These are phyloP conservation scores for Schizochytrium sp. DNA, from an alignment of 108 stramenopile genomes.

Conservation along the genomic window DNA sequence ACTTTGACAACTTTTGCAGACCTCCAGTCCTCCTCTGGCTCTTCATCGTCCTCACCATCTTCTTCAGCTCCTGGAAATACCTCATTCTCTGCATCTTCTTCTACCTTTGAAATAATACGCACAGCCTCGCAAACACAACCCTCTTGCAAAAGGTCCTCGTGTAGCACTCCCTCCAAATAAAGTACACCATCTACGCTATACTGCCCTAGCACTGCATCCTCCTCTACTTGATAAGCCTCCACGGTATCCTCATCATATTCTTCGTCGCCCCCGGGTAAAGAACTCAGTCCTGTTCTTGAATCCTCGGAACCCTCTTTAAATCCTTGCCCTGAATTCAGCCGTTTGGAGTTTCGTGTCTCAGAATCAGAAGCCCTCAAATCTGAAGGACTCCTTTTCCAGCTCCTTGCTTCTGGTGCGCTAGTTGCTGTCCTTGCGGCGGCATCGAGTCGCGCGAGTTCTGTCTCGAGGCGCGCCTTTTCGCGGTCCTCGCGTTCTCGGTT, in stretches of 20 bases:
- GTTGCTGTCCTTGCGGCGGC: not conserved
- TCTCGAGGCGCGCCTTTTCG: slow-evolving; percentile 17
- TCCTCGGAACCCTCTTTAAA: too few species aligned
- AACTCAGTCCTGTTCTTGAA: too few species aligned
- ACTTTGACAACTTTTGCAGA: not conserved
- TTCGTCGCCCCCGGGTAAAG: not conserved
- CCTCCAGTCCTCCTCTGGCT: slow-evolving; percentile 28
- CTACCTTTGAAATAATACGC: not conserved
- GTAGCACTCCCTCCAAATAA: slow-evolving; percentile 18
- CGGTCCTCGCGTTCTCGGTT: slow-evolving; percentile 34
- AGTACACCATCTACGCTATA: slow-evolving; percentile 17
- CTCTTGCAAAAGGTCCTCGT: slow-evolving; percentile 15
- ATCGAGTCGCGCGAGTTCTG: slow-evolving; percentile 14
- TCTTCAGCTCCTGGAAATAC: not conserved
- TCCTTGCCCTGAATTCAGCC: too few species aligned
- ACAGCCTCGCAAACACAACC: slow-evolving; percentile 9
- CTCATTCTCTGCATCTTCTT: not conserved
- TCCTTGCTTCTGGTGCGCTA: too few species aligned
- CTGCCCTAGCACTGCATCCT: slow-evolving; percentile 15
- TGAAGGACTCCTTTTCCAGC: too few species aligned
- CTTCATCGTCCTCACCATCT: not conserved
- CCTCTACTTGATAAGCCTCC: not conserved
- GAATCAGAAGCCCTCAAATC: too few species aligned
- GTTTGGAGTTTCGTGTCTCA: too few species aligned
- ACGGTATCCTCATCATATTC: not conserved